phyloP scores from a whole-genome alignment of 768 basidiomycete genomes.

The Kwoniella sp. region DNA sequence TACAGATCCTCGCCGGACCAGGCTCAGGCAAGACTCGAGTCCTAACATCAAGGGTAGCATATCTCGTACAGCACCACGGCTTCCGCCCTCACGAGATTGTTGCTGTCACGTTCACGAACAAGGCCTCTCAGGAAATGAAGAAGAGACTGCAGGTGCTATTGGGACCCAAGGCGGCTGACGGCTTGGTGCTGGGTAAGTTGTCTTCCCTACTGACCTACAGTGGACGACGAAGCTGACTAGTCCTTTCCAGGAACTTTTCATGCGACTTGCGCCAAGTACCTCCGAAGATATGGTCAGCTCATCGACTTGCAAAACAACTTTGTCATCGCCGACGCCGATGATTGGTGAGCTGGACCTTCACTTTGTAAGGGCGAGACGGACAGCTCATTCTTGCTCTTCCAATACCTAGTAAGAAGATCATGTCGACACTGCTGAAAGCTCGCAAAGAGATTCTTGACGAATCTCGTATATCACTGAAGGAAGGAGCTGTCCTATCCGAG shows the following conservation, averaged over 20 bases:
- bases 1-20: conserved; percentile 82
- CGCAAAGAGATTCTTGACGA: conserved; percentile 61
- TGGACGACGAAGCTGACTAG: conserved; percentile 38
- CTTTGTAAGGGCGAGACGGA: not conserved
- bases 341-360: conserved; percentile 62
- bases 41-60: conserved; percentile 57
- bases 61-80: conserved; percentile 50
- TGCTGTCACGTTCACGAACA: conserved; percentile 79
- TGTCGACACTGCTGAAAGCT: conserved; percentile 65
- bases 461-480: conserved; percentile 62
- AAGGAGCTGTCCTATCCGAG: conserved; percentile 62
- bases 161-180: conserved; percentile 63
- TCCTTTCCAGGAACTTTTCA: conserved; percentile 72
- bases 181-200: conserved; percentile 61
- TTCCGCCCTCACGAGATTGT: conserved; percentile 51
- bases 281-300: conserved; percentile 66
- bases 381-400: not conserved
- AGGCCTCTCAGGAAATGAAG: conserved; percentile 85
- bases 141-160: conserved; percentile 69
- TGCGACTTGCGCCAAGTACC: conserved; percentile 70
- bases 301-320: conserved; percentile 73
- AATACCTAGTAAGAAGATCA: conserved; percentile 67
- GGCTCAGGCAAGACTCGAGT: conserved; percentile 65
- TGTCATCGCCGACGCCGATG: conserved; percentile 77
- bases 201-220: not conserved